Conservation (phyloP, 768 basidiomycete genomes). For the Boletus pseudopeckii region DNA sequence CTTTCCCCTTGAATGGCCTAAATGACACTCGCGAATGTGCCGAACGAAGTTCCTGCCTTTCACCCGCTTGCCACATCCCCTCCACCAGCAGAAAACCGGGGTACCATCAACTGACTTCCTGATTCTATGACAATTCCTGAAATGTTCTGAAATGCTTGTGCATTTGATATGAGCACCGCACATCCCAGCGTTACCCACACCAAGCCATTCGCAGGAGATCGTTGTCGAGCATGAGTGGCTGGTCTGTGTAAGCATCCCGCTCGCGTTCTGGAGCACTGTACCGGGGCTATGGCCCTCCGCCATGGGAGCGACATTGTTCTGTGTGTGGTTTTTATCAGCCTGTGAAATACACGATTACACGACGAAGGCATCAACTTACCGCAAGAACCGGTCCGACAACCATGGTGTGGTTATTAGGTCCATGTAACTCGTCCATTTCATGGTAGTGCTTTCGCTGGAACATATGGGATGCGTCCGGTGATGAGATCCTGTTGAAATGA, state of each 20-base stretch:
- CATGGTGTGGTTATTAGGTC: not conserved
- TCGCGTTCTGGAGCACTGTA: not conserved
- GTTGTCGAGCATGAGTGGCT: not conserved
- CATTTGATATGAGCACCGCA: not conserved
- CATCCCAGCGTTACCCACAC: not conserved
- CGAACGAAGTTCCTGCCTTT: not conserved
- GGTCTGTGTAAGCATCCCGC: not conserved
- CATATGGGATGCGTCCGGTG: not conserved
- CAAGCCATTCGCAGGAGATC: not conserved
- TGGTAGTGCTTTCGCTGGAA: not conserved
- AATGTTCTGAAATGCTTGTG: not conserved
- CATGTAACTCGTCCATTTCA: not conserved
- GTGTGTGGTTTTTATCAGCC: not conserved
- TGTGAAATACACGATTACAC: not conserved
- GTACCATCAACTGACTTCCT: too few species aligned
- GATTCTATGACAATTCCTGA: not conserved
- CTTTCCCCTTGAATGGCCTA: not conserved
- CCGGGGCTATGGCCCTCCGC: too few species aligned
- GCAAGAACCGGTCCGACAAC: rapidly evolving
- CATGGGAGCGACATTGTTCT: not conserved
- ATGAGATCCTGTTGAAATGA: too few species aligned
- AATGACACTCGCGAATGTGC: not conserved
- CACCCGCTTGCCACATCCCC: not conserved
- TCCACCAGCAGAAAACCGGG: not conserved
- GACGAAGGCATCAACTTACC: not conserved